phyloP scores from a whole-genome alignment of 495 filamentous ascomycete species.

The Apodospora peruviana region DNA sequence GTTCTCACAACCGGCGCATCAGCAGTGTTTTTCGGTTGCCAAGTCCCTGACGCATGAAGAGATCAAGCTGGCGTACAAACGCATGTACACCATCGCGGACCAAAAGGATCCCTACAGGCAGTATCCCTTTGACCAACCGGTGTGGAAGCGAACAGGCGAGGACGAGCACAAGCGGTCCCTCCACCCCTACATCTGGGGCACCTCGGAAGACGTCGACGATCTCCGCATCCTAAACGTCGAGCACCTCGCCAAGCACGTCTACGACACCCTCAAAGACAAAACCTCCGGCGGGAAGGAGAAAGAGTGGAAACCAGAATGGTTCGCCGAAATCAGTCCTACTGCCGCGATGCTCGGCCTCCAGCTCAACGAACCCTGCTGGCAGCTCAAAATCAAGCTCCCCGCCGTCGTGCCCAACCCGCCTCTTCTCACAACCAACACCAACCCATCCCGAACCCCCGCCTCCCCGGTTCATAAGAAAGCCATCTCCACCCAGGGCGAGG shows the following conservation, averaged over 20 bases:
- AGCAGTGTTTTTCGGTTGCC: conserved; percentile 25
- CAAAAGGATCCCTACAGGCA: neutral
- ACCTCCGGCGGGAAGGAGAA: neutral
- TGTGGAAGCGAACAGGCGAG: neutral
- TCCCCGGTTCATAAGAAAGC: too few species aligned
- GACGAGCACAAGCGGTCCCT: neutral
- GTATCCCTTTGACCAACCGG: neutral
- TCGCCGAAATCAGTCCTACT: conserved; percentile 4
- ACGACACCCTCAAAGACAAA: neutral
- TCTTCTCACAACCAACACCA: too few species aligned
- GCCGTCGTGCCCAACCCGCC: neutral
- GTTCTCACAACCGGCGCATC: conserved; percentile 28
- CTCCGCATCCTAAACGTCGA: neutral
- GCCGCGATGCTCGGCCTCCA: conserved; percentile 25
- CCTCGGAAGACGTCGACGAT: too few species aligned
- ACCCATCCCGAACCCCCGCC: too few species aligned
- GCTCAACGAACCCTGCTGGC: conserved; percentile 6
- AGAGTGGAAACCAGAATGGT: too few species aligned
- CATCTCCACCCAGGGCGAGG: too few species aligned
- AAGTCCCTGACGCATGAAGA: neutral
- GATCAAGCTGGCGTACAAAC: neutral
- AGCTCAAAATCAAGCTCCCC: neutral
- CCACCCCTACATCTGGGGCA: neutral
- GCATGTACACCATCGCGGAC: neutral
- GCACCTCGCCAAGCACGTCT: neutral